phyloP scores from a whole-genome alignment of 2,329 filamentous ascomycete genomes.

The Ophiostoma tasmaniense region DNA sequence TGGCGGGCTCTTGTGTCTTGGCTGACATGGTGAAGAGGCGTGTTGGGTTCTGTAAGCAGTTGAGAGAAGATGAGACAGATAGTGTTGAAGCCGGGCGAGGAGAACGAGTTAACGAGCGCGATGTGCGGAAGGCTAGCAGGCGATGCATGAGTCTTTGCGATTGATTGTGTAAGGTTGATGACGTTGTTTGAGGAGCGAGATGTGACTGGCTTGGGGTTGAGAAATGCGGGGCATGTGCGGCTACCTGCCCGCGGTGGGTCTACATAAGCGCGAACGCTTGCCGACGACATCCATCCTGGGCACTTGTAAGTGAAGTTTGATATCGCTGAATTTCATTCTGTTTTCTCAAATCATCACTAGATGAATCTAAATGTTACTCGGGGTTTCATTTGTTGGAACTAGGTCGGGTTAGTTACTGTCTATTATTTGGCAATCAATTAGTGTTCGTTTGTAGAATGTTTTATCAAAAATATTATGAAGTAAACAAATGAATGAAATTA shows the following conservation, averaged over 20 bases:
- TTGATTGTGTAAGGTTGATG: background rate
- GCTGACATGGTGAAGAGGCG: slow-evolving; percentile 28
- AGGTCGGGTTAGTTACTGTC: no score
- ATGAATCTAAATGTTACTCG: no score
- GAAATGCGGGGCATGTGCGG: background rate
- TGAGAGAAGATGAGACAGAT: background rate
- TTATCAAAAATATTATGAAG: no score
- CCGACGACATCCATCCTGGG: background rate
- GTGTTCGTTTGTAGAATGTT: no score
- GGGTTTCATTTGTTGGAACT: no score
- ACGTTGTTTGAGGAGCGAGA: background rate
- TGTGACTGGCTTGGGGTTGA: background rate
- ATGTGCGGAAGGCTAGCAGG: background rate
- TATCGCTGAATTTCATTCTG: background rate
- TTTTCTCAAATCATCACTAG: background rate
- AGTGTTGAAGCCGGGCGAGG: background rate
- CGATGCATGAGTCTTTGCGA: background rate
- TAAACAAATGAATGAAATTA: no score
- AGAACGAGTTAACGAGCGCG: background rate
- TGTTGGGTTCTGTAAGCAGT: background rate
- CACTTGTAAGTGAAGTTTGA: background rate
- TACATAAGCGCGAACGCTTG: background rate
- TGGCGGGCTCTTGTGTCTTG: slow-evolving; percentile 37
- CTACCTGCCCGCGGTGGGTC: background rate
- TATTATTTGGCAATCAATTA: no score